Base-by-base conservation (phyloP, 805 yeast species). In the Debaryomyces castellii region DNA sequence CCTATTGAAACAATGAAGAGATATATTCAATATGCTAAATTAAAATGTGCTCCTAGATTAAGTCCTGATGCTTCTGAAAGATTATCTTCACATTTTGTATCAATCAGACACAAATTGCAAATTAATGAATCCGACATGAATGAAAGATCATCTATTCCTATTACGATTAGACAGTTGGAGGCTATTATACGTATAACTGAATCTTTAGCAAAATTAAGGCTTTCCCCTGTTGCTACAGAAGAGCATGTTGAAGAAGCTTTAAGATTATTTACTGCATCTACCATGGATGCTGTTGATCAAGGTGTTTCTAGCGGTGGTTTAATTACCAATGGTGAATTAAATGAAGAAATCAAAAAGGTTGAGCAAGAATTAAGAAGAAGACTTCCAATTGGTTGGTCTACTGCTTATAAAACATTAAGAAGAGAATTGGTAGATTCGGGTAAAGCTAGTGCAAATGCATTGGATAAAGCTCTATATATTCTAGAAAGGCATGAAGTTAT, bases 161-260 rank as follows among this genome's bases (percentile, higher is more conserved):
- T 94, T 60, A 94, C 99, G 0, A 83, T 94, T 38, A 90, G 99
- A 77, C 99, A 94, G 72, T 77, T 94, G 50, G 99, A 94, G 69
- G 99, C 99, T 33, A 89, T 94, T 56, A 82, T 94, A 40, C 91
- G 99, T 72, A 94, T 94, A 44, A 81, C 97, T 1, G 99, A 94
- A 69, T 81, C 96, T 0, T 71, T 94, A 46, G 99, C 99, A 6
- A 94, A 94, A 65, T 64, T 94, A 47, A 83, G 84, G 46, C 71
- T 94, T 45, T 77, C 85, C 11, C 92, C 97, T 1, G 77, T 89
- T 14, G 98, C 97, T 3, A 78, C 82, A 7, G 94, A 83, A 56
- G 85, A 81, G 51, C 98, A 94, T 61, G 99, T 94, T 23, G 92
- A 89, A 57, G 99, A 94, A 63, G 97, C 98, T 0, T 88, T 94